These are phyloP conservation scores for Coriaria nepalensis DNA, from an alignment of 306 rosid species.

Conservation along the genomic window DNA sequence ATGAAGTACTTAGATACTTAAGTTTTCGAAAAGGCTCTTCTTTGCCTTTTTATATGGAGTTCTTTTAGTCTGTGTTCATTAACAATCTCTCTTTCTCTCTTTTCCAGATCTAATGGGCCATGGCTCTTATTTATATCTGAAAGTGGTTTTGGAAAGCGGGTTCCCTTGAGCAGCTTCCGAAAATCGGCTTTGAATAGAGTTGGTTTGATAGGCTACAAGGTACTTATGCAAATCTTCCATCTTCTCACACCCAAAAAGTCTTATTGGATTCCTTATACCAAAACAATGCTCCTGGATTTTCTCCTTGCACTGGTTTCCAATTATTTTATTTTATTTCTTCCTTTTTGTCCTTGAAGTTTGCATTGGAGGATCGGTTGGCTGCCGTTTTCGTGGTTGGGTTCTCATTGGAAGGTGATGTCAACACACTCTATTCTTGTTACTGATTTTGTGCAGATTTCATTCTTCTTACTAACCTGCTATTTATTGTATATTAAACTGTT, in stretches of 20 bases:
- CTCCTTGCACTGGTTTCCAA: too few relatives aligned
- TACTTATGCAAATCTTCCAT: slow-evolving; percentile 12
- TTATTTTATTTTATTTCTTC: slow-evolving; percentile 11
- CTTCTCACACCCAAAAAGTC: not conserved
- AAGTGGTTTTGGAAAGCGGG: slow-evolving; percentile 88
- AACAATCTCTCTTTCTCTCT: too few relatives aligned
- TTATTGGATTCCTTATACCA: too few relatives aligned
- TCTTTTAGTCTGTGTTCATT: too few relatives aligned
- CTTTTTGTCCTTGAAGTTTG: slow-evolving; percentile 31
- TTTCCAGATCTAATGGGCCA: slow-evolving; percentile 53
- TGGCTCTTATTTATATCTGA: slow-evolving; percentile 95
- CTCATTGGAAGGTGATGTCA: slow-evolving; percentile 58
- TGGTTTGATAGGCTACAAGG: slow-evolving; percentile 96
- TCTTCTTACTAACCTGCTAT: not conserved
- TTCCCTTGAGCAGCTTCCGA: slow-evolving; percentile 73
- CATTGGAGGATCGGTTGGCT: slow-evolving; percentile 69
- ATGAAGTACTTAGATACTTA: too few relatives aligned
- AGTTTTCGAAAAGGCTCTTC: too few relatives aligned
- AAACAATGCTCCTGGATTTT: too few relatives aligned
- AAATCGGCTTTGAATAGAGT: slow-evolving; percentile 65
- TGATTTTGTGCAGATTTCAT: not conserved
- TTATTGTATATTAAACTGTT: not conserved
- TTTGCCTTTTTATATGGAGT: too few relatives aligned
- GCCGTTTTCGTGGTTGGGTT: slow-evolving; percentile 94
- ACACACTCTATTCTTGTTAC: not conserved